Conservation (phyloP, 2,329 filamentous ascomycete species). For the Raffaelea ambrosiae region DNA sequence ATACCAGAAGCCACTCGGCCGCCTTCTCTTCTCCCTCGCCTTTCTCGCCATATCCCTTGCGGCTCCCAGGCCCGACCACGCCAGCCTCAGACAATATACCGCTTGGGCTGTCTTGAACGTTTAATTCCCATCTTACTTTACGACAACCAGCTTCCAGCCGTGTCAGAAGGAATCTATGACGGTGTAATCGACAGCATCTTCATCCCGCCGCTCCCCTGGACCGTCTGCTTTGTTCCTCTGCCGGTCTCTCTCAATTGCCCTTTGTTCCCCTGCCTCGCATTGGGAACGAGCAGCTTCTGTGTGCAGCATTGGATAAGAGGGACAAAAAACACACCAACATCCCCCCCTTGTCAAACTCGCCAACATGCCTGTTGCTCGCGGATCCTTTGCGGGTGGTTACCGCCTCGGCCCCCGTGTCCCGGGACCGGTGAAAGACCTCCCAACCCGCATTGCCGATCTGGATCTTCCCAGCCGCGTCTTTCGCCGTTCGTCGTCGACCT, state of each 20-base stretch:
- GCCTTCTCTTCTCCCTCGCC: too few relatives aligned
- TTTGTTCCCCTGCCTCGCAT: background rate
- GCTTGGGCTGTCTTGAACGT: too few relatives aligned
- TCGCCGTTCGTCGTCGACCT: conserved; percentile 13
- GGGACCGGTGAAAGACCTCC: background rate
- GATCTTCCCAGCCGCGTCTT: conserved; percentile 13
- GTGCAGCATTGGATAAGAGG: background rate
- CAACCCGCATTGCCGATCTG: conserved; percentile 13
- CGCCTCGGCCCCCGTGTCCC: conserved; percentile 19
- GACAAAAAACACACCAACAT: background rate
- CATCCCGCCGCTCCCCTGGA: background rate
- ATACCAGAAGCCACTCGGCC: too few relatives aligned
- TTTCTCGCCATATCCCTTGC: too few relatives aligned
- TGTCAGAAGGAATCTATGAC: too few relatives aligned
- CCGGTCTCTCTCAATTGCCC: background rate
- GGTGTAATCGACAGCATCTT: conserved; percentile 2
- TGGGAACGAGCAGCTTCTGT: too few relatives aligned
- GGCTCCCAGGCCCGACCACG: too few relatives aligned
- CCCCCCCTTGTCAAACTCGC: background rate
- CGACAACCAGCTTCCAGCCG: too few relatives aligned
- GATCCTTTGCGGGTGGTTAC: conserved; percentile 12
- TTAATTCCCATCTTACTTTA: too few relatives aligned
- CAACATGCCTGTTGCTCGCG: conserved; percentile 11
- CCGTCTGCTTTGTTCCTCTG: background rate
- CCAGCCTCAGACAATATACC: too few relatives aligned